Base-by-base conservation (phyloP, 1,139 yeast species). In the Arxiozyma slooffiae region DNA sequence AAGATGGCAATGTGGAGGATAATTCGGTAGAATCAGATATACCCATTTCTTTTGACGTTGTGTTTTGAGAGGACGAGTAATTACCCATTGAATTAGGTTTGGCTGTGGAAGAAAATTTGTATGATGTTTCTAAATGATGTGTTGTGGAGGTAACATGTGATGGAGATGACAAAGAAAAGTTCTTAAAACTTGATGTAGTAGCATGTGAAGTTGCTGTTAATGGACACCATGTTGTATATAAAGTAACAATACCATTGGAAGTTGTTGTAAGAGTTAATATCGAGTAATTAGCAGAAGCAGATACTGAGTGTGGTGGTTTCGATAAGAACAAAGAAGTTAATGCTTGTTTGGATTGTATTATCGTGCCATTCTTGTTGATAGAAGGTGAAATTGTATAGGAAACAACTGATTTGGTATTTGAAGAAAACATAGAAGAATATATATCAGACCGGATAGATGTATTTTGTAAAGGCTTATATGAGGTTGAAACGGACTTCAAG, bases 221-320 rank as follows among this genome's bases (percentile, higher is more conserved):
- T 53, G 78, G 79, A 56, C 80, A 76, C 64, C 72, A 66, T 50
- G 81, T 77, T 56, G 80, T 74, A 71, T 73, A 75, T 41, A 65
- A 62, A 43, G 80, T 76, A 50, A 63, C 68, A 42, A 67, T 67
- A 51, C 77, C 79, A 46, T 68, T 60, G 41, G 69, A 68, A 46
- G 79, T 74, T 46, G 69, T 66, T 50, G 78, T 72, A 51, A 73
- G 71, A 2, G 62, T 57, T 5, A 60, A 53, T 41, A 69, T 21
- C 2, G 38, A 23, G 22, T 30, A 47, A 22, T 21, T 47, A 22
- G 16, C 14, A 14, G 41, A 38, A 26, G 38, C 7, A 6, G 36
- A 11, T 30, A 18, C 4, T 17, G 11, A 18, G 21, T 3, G 34
- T 18, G 8, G 18, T 2, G 17, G 4, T 17, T 16, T 7, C 11